Evolutionary conservation across 768 basidiomycete genomes (phyloP), one percentile per base, ranked within the genome.

Genomic region (Mycena floridula): DNA sequence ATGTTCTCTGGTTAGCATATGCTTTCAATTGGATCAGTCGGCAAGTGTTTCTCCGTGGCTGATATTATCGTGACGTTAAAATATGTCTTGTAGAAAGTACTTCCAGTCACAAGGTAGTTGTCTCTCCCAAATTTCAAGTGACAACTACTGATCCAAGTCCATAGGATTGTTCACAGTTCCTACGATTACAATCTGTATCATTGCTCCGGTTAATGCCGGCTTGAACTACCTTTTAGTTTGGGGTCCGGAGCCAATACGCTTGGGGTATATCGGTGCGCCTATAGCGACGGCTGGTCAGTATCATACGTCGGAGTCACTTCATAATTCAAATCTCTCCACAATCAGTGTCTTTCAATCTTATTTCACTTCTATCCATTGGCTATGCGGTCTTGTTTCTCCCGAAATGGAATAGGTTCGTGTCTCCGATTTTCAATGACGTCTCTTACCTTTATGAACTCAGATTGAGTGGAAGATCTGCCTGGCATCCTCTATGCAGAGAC

Each of bases 181-280:
- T 0, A 93, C 93, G 0, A 79, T 81, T 46, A 85, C 94, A 47
- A 82, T 89, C 35, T 60, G 89, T 46, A 65, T 88, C 20, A 78
- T 94, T 13, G 89, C 93, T 0, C 95, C 94, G 0, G 67, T 89
- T 54, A 98, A 99, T 53, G 80, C 79, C 3, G 46, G 86, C 6
- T 70, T 96, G 8, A 96, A 93, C 58, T 96, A 81, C 58, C 49
- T 89, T 1, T 78, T 98, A 73, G 89, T 93, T 0, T 92, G 89
- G 90, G 91, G 91, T 1, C 91, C 91, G 0, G 67, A 76, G 25
- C 68, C 79, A 4, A 66, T 96, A 46, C 73, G 86, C 11, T 68
- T 97, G 3, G 94, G 94, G 1, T 98, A 89, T 63, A 80, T 89
- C 42, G 95, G 95, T 13, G 95, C 93, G 3, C 95, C 95, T 0